Percentiles rank a stretch among this genome's conserved stretches.
Conservation (phyloP, 2,329 filamentous ascomycete species). For the Ambrosiella beaveri region DNA sequence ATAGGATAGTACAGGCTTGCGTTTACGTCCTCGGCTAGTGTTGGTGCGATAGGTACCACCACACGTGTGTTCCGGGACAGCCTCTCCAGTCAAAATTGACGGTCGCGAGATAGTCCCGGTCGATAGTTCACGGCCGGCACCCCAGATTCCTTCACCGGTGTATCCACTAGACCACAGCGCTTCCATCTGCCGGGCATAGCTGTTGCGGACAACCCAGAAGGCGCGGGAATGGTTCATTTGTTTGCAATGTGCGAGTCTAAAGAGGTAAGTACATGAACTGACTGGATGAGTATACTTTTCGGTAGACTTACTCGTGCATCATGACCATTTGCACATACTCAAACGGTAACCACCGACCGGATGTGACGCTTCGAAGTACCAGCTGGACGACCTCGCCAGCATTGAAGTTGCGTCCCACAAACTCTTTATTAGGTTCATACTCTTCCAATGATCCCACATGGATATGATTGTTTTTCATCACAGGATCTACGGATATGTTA, state of each 20-base stretch:
- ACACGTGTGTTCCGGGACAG: conserved; percentile 55
- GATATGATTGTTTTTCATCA: conserved; percentile 50
- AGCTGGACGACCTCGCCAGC: conserved; percentile 75
- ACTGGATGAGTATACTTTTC: background rate
- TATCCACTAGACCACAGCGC: conserved; percentile 53
- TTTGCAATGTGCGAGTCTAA: conserved; percentile 62
- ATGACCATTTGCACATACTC: conserved; percentile 83
- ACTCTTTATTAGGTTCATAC: conserved; percentile 64
- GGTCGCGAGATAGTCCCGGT: conserved; percentile 43
- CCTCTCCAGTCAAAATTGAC: conserved; percentile 33
- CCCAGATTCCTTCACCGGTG: conserved; percentile 72
- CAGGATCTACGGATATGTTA: conserved; percentile 31
- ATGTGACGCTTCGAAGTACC: conserved; percentile 50
- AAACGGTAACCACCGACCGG: conserved; percentile 60
- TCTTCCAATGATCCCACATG: conserved; percentile 55
- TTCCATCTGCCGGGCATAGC: conserved; percentile 54
- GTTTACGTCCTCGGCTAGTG: conserved; percentile 36
- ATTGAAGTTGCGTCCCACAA: conserved; percentile 81
- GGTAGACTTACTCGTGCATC: conserved; percentile 54
- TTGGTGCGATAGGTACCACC: conserved; percentile 59
- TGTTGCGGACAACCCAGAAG: conserved; percentile 67
- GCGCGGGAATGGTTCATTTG: conserved; percentile 77
- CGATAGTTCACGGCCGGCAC: conserved; percentile 45
- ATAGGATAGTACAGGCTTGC: conserved; percentile 39
- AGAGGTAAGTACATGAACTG: background rate